Evolutionary conservation across 441 rosid genomes (phyloP).

Genomic region (Geranium incanum): DNA sequence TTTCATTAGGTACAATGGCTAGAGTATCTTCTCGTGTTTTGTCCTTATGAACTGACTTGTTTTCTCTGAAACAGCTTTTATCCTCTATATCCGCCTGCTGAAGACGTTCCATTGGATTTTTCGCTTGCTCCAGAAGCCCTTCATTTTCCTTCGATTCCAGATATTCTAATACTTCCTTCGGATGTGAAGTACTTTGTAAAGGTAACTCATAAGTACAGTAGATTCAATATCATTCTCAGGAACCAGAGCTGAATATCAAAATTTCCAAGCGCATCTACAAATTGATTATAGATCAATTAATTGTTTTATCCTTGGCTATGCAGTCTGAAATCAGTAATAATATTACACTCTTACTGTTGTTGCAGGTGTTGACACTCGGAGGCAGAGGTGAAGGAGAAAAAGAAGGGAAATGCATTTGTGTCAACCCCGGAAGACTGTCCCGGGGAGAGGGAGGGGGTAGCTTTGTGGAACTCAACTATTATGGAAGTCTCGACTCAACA

Average conservation of each 20-base stretch:
- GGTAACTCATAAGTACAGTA: slow-evolving; percentile 33
- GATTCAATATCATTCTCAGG: background rate
- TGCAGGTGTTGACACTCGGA: slow-evolving; percentile 52
- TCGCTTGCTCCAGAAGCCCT: slow-evolving; percentile 73
- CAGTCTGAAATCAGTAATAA: background rate
- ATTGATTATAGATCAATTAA: background rate
- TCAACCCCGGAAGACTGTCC: slow-evolving; percentile 88
- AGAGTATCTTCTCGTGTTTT: slow-evolving; percentile 3
- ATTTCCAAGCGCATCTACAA: background rate
- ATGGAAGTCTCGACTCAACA: slow-evolving; percentile 51
- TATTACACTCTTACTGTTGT: background rate
- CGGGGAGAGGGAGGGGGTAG: slow-evolving; percentile 94
- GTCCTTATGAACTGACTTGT: slow-evolving; percentile 1
- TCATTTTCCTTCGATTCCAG: slow-evolving; percentile 47
- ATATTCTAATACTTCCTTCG: slow-evolving; percentile 79
- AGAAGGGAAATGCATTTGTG: slow-evolving; percentile 56
- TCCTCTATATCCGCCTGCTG: slow-evolving; percentile 85
- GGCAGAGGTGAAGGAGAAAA: slow-evolving; percentile 52
- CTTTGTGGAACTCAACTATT: slow-evolving; percentile 64
- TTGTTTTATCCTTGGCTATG: background rate
- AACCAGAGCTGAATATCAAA: slow-evolving; percentile 4
- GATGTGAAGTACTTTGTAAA: slow-evolving; percentile 78
- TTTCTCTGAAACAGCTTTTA: slow-evolving; percentile 54
- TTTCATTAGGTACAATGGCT: slow-evolving; percentile 4
- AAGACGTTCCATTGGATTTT: slow-evolving; percentile 69